Evolutionary conservation across 2,329 filamentous ascomycete species (phyloP), one percentile per base, ranked within the genome.

Genomic region (Penicillium griseofulvum): DNA sequence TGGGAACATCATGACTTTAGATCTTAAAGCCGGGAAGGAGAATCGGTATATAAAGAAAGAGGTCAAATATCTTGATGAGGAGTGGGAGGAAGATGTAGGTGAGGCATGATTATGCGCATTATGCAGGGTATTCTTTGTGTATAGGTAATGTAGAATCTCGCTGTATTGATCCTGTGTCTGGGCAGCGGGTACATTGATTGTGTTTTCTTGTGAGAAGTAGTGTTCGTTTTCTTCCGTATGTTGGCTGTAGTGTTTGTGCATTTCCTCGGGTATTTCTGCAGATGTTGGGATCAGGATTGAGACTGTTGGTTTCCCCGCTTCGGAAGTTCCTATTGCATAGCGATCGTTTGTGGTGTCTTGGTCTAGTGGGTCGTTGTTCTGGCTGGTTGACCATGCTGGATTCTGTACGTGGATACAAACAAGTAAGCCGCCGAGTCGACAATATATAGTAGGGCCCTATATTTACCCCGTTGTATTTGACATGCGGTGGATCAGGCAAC

Each of bases 31-130:
- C 8, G 58, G 55, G 9, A 60, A 50, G 0, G 60, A 57, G 14
- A 59, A 49, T 31, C 58, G 56, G 22, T 54, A 60, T 3, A 56
- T 50, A 14, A 60, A 51, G 26, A 60, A 54, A 9, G 59, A 56
- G 14, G 56, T 29, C 1, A 47, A 55, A 10, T 58, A 49, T 1
- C 24, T 33, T 4, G 58, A 54, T 3, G 50, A 41, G 5, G 39
- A 31, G 28, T 36, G 9, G 2, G 44, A 48, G 7, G 33, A 48
- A n/a, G 28, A 16, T 16, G 31, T 24, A 37, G 49, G 26, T 11
- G 41, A 12, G 4, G 22, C 24, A 16, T 50, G 33, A 17, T 54
- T n/a, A 12, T 39, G 28, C 16, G 28, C 48, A 12, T 42, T 43
- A 6, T 26, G 19, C 4, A 39, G 5, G 3, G 44, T 17, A n/a